phyloP scores from a whole-genome alignment of 352 stramenopile genomes.

The Phytophthora cajani region DNA sequence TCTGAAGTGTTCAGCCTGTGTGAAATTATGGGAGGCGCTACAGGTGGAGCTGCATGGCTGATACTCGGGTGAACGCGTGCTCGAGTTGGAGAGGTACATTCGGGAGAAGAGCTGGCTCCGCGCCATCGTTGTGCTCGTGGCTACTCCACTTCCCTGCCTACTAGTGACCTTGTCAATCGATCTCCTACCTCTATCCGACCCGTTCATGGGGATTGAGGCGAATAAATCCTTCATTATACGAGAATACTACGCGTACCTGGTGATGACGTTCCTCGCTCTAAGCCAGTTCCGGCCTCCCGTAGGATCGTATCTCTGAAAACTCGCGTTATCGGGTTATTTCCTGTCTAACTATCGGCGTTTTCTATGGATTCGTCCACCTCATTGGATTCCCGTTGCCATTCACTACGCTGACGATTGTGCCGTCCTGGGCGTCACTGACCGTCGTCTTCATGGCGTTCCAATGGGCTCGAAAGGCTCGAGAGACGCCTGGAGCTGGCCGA shows the following conservation, averaged over 20 bases:
- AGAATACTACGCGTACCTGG: constrained; percentile 9
- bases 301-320: too few relatives aligned
- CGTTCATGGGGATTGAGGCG: background rate
- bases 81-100: background rate
- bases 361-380: background rate
- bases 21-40: background rate
- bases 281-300: constrained; percentile 9
- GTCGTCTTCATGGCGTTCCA: constrained; percentile 1
- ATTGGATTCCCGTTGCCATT: constrained; percentile 24
- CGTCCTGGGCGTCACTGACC: constrained; percentile 9
- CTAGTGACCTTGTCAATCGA: constrained; percentile 2
- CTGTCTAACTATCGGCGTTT: background rate
- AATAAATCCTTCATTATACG: background rate
- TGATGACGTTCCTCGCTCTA: constrained; percentile 11
- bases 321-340: too few relatives aligned
- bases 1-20: background rate
- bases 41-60: constrained; percentile 3
- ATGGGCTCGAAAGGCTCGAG: constrained; percentile 11
- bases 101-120: background rate
- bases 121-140: background rate
- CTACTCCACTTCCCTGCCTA: background rate
- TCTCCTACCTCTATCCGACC: background rate
- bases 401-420: constrained; percentile 4
- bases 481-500: background rate
- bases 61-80: constrained; percentile 2